Evolutionary conservation across 495 filamentous ascomycete genomes (phyloP).

Genomic region (Neurospora sp.): DNA sequence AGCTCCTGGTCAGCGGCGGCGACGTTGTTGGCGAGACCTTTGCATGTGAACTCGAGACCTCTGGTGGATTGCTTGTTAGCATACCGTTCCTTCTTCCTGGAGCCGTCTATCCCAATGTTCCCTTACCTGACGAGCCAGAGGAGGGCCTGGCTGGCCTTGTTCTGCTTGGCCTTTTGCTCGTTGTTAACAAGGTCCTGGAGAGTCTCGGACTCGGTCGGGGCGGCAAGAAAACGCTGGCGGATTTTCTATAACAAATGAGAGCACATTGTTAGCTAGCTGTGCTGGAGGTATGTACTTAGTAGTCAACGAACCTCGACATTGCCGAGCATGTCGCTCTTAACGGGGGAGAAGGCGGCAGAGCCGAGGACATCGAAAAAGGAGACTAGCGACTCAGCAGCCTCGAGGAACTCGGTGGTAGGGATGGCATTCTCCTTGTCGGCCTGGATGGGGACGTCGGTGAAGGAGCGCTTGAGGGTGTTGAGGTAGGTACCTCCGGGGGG

Average conservation of each 20-base stretch:
- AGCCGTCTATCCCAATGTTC: background rate
- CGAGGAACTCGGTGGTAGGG: constrained; percentile 77
- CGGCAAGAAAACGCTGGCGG: constrained; percentile 65
- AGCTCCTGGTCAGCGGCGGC: constrained; percentile 60
- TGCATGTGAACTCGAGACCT: constrained; percentile 83
- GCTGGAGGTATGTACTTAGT: too few species aligned
- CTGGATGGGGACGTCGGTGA: constrained; percentile 69
- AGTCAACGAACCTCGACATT: constrained; percentile 56
- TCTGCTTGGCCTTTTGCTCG: constrained; percentile 79
- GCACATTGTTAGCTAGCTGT: constrained; percentile 1
- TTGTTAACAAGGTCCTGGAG: constrained; percentile 75
- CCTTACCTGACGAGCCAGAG: constrained; percentile 82
- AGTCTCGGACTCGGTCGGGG: constrained; percentile 65
- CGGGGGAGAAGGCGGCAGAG: constrained; percentile 68
- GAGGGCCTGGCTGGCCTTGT: constrained; percentile 77
- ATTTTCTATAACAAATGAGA: constrained; percentile 60
- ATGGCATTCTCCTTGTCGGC: constrained; percentile 64
- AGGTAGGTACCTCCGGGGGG: constrained; percentile 70
- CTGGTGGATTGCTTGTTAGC: constrained; percentile 32
- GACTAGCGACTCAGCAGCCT: constrained; percentile 76
- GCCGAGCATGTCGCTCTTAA: constrained; percentile 82
- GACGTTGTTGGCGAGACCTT: constrained; percentile 71
- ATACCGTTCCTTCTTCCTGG: background rate
- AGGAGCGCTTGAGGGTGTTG: constrained; percentile 70
- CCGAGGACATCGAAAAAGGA: constrained; percentile 82